These are phyloP conservation scores for Lactarius sanguifluus DNA, from an alignment of 768 basidiomycete species.

Conservation along the genomic window DNA sequence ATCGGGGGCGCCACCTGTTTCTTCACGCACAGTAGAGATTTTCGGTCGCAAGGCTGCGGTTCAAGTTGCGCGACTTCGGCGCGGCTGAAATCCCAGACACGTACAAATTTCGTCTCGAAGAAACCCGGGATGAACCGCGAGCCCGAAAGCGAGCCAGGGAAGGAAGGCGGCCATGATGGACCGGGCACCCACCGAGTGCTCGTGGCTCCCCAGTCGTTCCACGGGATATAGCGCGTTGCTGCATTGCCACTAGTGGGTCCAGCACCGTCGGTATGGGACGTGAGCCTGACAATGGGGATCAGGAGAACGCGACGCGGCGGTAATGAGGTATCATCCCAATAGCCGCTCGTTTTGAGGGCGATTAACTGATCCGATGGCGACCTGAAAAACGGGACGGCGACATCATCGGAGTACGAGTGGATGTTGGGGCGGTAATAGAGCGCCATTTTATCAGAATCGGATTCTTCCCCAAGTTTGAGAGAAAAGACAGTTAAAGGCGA, in stretches of 20 bases:
- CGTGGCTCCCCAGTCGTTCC: slow-evolving; percentile 18
- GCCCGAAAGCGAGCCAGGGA: not conserved
- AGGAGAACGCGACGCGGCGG: not conserved
- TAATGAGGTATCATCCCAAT: not conserved
- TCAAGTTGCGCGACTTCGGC: not conserved
- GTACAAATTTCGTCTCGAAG: not conserved
- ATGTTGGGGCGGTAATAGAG: slow-evolving; percentile 4
- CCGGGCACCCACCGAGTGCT: not conserved
- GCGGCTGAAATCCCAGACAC: slow-evolving; percentile 16
- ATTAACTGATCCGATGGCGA: slow-evolving; percentile 10
- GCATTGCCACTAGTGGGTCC: not conserved
- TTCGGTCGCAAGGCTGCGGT: not conserved
- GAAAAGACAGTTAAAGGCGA: not conserved
- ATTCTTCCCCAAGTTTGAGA: not conserved
- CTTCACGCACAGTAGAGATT: not conserved
- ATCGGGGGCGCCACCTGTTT: not conserved
- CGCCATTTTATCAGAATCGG: not conserved
- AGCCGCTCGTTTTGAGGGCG: not conserved
- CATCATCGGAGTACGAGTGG: slow-evolving; percentile 9
- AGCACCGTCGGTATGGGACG: not conserved
- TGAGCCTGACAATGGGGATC: slow-evolving; percentile 7
- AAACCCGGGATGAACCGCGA: not conserved
- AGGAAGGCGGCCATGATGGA: not conserved
- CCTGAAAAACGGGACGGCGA: slow-evolving; percentile 16
- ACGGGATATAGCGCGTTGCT: slow-evolving; percentile 3